A percentile compares a stretch with the other conserved stretches of the same genome.
Conservation (phyloP, 352 stramenopile species). For the Blastocystis sp. region DNA sequence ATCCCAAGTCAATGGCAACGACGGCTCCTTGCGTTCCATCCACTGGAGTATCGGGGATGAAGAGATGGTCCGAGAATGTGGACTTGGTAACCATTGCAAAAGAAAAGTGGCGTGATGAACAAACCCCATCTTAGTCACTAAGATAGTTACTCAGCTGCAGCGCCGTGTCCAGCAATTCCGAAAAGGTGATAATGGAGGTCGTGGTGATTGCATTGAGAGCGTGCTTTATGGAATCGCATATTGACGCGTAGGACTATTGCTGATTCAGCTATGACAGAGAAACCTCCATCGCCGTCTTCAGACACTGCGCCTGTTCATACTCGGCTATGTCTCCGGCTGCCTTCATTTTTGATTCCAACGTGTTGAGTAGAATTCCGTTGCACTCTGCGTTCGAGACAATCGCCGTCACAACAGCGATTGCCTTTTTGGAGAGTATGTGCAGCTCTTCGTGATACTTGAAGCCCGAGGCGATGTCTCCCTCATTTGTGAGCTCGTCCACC, state of each 20-base stretch:
- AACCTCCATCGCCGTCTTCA: constrained; percentile 54
- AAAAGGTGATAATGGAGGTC: constrained; percentile 10
- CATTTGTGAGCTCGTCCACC: constrained; percentile 35
- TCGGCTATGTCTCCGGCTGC: constrained; percentile 56
- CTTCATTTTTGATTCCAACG: constrained; percentile 61
- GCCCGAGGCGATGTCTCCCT: constrained; percentile 11
- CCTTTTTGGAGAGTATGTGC: constrained; percentile 27
- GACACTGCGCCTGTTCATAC: constrained; percentile 58
- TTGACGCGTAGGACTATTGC: constrained; percentile 22
- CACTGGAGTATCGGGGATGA: neutral
- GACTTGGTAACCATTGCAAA: neutral
- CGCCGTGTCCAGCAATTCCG: constrained; percentile 20
- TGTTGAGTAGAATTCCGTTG: constrained; percentile 45
- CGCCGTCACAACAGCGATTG: neutral
- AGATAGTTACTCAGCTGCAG: constrained; percentile 55
- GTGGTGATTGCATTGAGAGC: neutral
- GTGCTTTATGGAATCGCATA: neutral
- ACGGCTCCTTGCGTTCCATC: neutral
- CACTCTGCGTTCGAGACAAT: constrained; percentile 26
- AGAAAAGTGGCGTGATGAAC: neutral
- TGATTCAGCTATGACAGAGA: neutral
- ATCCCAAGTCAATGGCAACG: constrained; percentile 46
- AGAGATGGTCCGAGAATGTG: neutral
- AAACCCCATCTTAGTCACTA: constrained; percentile 26
- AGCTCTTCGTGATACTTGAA: constrained; percentile 48